Base-by-base conservation (phyloP, 2,329 filamentous ascomycete genomes). In the Cytospora chrysosperma region DNA sequence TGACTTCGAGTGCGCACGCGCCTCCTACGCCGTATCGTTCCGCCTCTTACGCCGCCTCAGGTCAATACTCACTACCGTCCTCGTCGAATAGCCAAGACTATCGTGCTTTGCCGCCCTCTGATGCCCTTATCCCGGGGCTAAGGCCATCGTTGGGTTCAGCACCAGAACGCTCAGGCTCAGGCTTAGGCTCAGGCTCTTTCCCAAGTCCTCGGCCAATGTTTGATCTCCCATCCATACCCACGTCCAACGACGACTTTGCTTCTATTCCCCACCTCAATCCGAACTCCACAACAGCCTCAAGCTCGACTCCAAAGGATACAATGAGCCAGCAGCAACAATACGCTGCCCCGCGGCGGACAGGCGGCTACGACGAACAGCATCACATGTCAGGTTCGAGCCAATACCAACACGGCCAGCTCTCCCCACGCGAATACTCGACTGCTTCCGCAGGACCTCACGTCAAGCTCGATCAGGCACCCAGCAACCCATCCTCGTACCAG, bases 351-450 rank as follows among this genome's bases (percentile, higher is more conserved):
- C 73, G 77, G 69, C 76, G 77, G 68, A 70, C 75, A 59, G 75
- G 73, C 60, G 75, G 73, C 56, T 79, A 77, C 70, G 72, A 72
- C 66, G 74, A 75, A 17, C 82, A 85, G 74, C 78, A 85, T 70
- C 82, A 85, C 76, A 82, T 85, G 76, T 70, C 80, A 65, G 78
- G 59, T 5, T 74, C 81, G 73, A 77, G 74, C 72, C 77, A 78
- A 59, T 75, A 75, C 59, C 77, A 78, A 56, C 75, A 75, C 61
- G 72, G 72, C 63, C 78, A 78, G 68, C 72, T 76, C 70, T 82
- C 81, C 59, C 78, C 81, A 63, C 79, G 80, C 70, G 80, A 83
- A 68, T 83, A 78, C 71, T 70, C 72, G 37, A 66, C 73, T 56
- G 67, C 71, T 47, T 71, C 71, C 32, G 69, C 73, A 47, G 74